Evolutionary conservation across 228 moss, liverwort and hornwort genomes (phyloP).

Genomic region (Sphagnum magellanicum): DNA sequence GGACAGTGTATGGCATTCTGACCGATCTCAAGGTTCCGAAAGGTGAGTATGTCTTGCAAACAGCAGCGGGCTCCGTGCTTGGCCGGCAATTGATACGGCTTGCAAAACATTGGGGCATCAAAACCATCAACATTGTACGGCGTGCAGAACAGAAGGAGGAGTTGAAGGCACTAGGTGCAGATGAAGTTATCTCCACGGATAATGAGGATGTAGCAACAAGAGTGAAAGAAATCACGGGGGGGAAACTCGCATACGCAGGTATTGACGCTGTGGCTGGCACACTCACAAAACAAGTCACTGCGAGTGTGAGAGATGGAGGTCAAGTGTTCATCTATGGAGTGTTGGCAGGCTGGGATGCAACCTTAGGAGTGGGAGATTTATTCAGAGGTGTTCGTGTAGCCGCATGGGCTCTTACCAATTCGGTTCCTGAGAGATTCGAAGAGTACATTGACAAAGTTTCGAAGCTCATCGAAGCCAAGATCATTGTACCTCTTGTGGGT

Average conservation of each 20-base stretch:
- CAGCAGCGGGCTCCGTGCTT: constrained; percentile 70
- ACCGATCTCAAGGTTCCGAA: constrained; percentile 20
- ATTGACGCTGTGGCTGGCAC: constrained; percentile 44
- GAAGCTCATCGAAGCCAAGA: constrained; percentile 40
- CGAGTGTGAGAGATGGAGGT: constrained; percentile 49
- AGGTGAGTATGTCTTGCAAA: constrained; percentile 68
- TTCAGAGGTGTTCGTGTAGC: constrained; percentile 42
- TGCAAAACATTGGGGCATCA: constrained; percentile 49
- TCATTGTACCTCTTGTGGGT: constrained; percentile 29
- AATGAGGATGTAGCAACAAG: constrained; percentile 47
- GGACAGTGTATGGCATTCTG: constrained; percentile 3
- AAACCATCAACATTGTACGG: constrained; percentile 52
- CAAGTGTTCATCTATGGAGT: constrained; percentile 54
- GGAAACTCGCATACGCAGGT: constrained; percentile 37
- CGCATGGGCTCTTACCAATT: constrained; percentile 28
- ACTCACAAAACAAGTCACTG: constrained; percentile 41
- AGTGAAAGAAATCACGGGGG: constrained; percentile 30
- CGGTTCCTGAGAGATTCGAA: constrained; percentile 21
- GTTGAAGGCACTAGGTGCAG: constrained; percentile 38
- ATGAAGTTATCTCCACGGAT: constrained; percentile 45
- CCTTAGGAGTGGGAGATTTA: constrained; percentile 33
- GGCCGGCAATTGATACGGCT: constrained; percentile 53
- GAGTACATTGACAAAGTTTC: constrained; percentile 15
- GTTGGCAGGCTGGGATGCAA: constrained; percentile 37
- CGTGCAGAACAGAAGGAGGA: constrained; percentile 43